phyloP scores from a whole-genome alignment of 1,139 yeast genomes.

The Yamadazyma atlantica region DNA sequence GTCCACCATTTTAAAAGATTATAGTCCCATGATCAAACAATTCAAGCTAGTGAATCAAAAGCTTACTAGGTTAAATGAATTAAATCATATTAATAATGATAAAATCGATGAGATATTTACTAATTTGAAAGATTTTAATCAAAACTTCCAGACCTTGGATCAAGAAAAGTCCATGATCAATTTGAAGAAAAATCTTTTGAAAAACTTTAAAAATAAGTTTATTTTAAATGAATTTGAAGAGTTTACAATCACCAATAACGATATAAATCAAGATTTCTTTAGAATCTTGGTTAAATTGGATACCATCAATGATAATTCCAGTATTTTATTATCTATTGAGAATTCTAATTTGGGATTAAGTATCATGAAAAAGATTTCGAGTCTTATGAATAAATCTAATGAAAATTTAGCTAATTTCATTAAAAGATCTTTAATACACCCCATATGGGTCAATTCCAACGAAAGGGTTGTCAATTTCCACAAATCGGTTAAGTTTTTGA shows the following conservation, averaged over 20 bases:
- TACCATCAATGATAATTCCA: slow-evolving; percentile 63
- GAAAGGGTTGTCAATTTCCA: slow-evolving; percentile 32
- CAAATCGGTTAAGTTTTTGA: slow-evolving; percentile 32
- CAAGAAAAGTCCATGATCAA: slow-evolving; percentile 40
- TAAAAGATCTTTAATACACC: slow-evolving; percentile 36
- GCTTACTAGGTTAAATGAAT: slow-evolving; percentile 39
- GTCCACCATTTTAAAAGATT: slow-evolving; percentile 56
- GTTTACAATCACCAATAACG: slow-evolving; percentile 45
- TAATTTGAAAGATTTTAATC: slow-evolving; percentile 23
- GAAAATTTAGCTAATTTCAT: slow-evolving; percentile 44
- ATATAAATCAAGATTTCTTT: slow-evolving; percentile 61
- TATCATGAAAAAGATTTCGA: slow-evolving; percentile 62
- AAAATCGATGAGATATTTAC: slow-evolving; percentile 30
- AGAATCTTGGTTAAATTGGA: slow-evolving; percentile 60
- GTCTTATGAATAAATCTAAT: slow-evolving; percentile 50
- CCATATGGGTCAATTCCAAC: slow-evolving; percentile 31
- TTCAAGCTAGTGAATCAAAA: slow-evolving; percentile 43
- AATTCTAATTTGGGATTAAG: slow-evolving; percentile 71
- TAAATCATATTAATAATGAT: slow-evolving; percentile 32
- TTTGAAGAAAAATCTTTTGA: slow-evolving; percentile 55
- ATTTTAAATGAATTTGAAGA: slow-evolving; percentile 74
- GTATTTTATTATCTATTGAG: slow-evolving; percentile 64
- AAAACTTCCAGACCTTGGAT: slow-evolving; percentile 40
- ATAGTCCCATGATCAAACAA: slow-evolving; percentile 53
- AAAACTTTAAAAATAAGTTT: slow-evolving; percentile 62